Evolutionary conservation across 2,329 filamentous ascomycete species (phyloP).

Genomic region (Xylariaceae sp.): DNA sequence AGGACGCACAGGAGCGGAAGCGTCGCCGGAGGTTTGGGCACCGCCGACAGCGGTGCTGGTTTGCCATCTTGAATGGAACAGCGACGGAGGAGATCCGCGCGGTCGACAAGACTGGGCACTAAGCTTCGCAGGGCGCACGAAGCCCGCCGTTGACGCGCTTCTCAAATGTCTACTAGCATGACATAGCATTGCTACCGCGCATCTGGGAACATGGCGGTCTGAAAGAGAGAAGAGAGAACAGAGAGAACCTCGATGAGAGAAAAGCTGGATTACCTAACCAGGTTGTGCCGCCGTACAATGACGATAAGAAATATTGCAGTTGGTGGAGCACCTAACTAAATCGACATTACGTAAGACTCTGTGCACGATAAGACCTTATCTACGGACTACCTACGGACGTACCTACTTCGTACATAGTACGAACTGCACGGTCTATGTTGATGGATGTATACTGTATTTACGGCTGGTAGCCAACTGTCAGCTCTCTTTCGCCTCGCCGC

Average conservation of each 20-base stretch:
- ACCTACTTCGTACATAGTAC: too few relatives aligned
- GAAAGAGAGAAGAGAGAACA: not conserved
- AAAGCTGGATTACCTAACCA: slow-evolving; percentile 5
- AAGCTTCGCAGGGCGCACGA: slow-evolving; percentile 50
- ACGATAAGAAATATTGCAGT: slow-evolving; percentile 6
- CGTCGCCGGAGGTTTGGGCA: slow-evolving; percentile 18
- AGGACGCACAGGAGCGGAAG: slow-evolving; percentile 13
- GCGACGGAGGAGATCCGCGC: slow-evolving; percentile 33
- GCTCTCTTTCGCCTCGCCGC: too few relatives aligned
- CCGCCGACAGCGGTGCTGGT: slow-evolving; percentile 28
- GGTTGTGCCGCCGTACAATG: slow-evolving; percentile 2
- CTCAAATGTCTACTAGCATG: slow-evolving; percentile 38
- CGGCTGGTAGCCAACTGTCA: too few relatives aligned
- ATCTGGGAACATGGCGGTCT: slow-evolving; percentile 24
- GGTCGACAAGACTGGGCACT: slow-evolving; percentile 39
- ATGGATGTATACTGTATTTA: too few relatives aligned
- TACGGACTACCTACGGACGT: too few relatives aligned
- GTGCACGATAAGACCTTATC: too few relatives aligned
- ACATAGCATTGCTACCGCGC: slow-evolving; percentile 38
- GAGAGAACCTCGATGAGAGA: not conserved
- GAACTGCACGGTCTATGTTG: too few relatives aligned
- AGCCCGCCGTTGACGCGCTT: slow-evolving; percentile 43
- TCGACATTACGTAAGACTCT: too few relatives aligned
- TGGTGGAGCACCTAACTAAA: too few relatives aligned
- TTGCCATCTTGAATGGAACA: slow-evolving; percentile 43